These are phyloP conservation scores for Trichoderma aggressivum DNA, from an alignment of 2,329 filamentous ascomycete genomes.

Conservation along the genomic window DNA sequence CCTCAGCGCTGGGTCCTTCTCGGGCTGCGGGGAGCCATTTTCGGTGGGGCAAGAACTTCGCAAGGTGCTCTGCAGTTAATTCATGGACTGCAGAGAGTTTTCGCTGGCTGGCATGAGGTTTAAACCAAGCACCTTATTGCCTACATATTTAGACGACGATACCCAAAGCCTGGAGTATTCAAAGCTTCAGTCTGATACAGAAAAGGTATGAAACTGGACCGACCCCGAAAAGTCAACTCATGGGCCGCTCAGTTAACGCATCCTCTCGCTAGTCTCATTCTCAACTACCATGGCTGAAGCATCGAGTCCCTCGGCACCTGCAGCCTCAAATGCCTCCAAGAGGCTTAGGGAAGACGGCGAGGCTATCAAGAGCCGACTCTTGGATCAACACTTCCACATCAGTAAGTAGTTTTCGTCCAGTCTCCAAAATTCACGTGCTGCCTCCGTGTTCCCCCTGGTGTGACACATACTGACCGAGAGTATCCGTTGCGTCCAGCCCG, in stretches of 20 bases:
- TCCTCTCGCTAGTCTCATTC: neutral
- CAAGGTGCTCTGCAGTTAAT: neutral
- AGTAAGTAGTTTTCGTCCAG: slow-evolving; percentile 34
- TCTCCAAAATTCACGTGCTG: neutral
- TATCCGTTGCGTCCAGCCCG: slow-evolving; percentile 28
- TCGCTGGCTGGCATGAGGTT: neutral
- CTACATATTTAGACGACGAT: neutral
- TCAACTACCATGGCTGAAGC: slow-evolving; percentile 19
- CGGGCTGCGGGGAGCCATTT: slow-evolving; percentile 4
- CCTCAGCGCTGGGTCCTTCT: neutral
- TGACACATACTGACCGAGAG: neutral
- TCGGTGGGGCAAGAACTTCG: neutral
- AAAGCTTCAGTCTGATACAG: neutral
- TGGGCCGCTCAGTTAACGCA: neutral
- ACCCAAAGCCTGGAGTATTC: neutral
- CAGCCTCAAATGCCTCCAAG: slow-evolving; percentile 30
- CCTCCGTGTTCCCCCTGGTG: neutral
- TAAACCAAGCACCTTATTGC: neutral
- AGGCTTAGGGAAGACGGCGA: slow-evolving; percentile 46
- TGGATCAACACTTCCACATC: slow-evolving; percentile 46
- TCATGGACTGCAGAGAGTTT: neutral
- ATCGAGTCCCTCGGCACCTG: slow-evolving; percentile 22
- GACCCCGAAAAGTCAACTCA: neutral
- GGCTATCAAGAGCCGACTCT: slow-evolving; percentile 35
- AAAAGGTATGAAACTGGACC: neutral